A percentile compares a stretch with the other conserved stretches of the same genome.
phyloP scores from a whole-genome alignment of 2,329 filamentous ascomycete genomes.

The Trichoderma brevicompactum region DNA sequence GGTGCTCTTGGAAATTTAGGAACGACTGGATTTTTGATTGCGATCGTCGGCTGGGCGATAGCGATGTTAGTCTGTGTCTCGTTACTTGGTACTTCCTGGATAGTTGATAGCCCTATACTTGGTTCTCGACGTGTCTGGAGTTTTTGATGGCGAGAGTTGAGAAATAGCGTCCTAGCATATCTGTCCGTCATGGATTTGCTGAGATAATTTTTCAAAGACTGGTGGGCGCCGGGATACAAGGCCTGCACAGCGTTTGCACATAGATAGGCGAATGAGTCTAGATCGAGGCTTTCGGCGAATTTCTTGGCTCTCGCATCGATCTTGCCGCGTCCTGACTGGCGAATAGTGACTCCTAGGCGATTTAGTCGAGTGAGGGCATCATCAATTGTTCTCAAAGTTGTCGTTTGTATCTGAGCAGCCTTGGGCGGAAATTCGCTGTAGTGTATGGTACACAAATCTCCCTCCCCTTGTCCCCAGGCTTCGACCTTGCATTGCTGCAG shows the following conservation, averaged over 20 bases:
- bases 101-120: not conserved
- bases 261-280: not conserved
- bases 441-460: accelerated
- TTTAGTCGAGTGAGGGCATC: slow-evolving; percentile 22
- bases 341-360: slow-evolving; percentile 25
- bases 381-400: not conserved
- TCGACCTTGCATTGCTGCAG: not conserved
- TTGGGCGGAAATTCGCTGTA: accelerated
- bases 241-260: not conserved
- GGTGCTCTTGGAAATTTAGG: too few species aligned
- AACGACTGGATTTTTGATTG: not conserved
- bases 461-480: not conserved
- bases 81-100: not conserved
- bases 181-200: slow-evolving; percentile 3
- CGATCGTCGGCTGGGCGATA: not conserved
- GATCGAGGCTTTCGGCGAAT: not conserved
- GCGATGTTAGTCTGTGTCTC: not conserved
- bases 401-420: not conserved
- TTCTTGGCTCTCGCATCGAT: not conserved
- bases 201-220: slow-evolving; percentile 7
- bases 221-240: not conserved
- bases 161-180: not conserved
- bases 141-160: not conserved
- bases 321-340: slow-evolving; percentile 9
- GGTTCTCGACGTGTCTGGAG: not conserved